These are phyloP conservation scores for Kondoa subrosea DNA, from an alignment of 768 basidiomycete genomes.

Conservation along the genomic window DNA sequence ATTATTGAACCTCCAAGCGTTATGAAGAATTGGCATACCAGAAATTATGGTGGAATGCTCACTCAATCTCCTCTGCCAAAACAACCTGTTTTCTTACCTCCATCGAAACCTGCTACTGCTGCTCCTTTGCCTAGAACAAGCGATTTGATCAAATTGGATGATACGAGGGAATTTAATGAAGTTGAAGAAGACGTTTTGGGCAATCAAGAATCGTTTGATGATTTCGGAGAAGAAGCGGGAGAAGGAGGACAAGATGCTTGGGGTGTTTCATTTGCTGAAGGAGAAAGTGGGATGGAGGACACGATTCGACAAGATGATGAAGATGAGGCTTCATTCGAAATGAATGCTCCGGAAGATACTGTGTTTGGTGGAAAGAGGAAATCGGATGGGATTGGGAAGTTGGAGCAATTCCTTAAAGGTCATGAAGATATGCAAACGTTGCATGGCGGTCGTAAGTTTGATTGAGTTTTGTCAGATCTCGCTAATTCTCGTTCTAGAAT, in stretches of 20 bases:
- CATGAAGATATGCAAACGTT: not conserved
- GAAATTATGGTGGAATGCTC: conserved; percentile 30
- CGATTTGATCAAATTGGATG: conserved; percentile 10
- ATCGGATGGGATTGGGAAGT: not conserved
- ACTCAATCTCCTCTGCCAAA: no score
- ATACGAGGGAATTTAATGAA: conserved; percentile 26
- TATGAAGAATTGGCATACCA: conserved; percentile 34
- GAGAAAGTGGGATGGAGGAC: conserved; percentile 30
- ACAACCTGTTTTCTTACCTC: no score
- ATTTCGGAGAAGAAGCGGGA: conserved; percentile 41
- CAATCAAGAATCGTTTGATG: conserved; percentile 38
- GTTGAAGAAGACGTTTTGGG: conserved; percentile 41
- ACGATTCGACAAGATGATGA: not conserved
- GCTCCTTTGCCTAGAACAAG: conserved; percentile 18
- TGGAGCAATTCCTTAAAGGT: conserved; percentile 2
- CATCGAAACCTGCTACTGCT: no score
- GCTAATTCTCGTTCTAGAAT: not conserved
- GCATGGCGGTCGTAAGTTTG: conserved; percentile 1
- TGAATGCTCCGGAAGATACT: conserved; percentile 19
- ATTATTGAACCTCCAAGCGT: conserved; percentile 35
- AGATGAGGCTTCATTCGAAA: not conserved
- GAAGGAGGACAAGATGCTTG: conserved; percentile 36
- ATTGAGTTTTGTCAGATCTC: not conserved
- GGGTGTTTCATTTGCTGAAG: conserved; percentile 39
- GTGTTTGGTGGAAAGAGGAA: conserved; percentile 22